Conservation (phyloP, 2,329 filamentous ascomycete species). For the Scedosporium apiospermum region DNA sequence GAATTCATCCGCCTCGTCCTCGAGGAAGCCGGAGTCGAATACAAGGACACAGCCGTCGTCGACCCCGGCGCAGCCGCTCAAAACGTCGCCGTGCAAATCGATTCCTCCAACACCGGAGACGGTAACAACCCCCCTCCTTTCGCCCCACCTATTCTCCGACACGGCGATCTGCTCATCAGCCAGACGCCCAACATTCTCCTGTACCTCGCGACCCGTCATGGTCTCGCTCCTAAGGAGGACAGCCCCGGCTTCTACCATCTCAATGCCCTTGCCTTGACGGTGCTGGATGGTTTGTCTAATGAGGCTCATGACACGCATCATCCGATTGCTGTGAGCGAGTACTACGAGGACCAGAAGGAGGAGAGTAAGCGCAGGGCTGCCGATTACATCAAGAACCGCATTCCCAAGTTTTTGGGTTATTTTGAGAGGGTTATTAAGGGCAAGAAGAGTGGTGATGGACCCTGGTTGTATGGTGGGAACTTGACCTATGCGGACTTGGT, state of each 20-base stretch:
- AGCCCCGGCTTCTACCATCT: constrained; percentile 43
- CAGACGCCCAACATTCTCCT: constrained; percentile 67
- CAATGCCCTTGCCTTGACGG: constrained; percentile 56
- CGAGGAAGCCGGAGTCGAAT: constrained; percentile 56
- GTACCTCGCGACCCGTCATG: constrained; percentile 55
- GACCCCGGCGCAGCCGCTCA: constrained; percentile 35
- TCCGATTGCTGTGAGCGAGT: constrained; percentile 47
- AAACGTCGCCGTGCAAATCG: constrained; percentile 38
- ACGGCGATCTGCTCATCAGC: constrained; percentile 51
- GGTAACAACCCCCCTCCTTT: constrained; percentile 53
- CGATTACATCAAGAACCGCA: constrained; percentile 48
- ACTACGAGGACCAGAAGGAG: constrained; percentile 68
- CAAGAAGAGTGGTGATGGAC: constrained; percentile 45
- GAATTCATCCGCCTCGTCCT: constrained; percentile 65
- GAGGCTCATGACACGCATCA: constrained; percentile 72
- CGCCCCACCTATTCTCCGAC: constrained; percentile 57
- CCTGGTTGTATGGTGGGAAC: constrained; percentile 55
- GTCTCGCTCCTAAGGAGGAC: constrained; percentile 37
- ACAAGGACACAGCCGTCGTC: constrained; percentile 45
- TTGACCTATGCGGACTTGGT: constrained; percentile 67
- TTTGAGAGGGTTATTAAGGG: constrained; percentile 56
- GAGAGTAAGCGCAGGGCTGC: constrained; percentile 49
- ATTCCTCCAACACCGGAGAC: constrained; percentile 34
- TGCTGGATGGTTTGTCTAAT: constrained; percentile 59
- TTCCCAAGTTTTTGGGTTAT: constrained; percentile 65